Base-by-base conservation (phyloP, 23 red algal genomes). In the Gracilariopsis chorda region DNA sequence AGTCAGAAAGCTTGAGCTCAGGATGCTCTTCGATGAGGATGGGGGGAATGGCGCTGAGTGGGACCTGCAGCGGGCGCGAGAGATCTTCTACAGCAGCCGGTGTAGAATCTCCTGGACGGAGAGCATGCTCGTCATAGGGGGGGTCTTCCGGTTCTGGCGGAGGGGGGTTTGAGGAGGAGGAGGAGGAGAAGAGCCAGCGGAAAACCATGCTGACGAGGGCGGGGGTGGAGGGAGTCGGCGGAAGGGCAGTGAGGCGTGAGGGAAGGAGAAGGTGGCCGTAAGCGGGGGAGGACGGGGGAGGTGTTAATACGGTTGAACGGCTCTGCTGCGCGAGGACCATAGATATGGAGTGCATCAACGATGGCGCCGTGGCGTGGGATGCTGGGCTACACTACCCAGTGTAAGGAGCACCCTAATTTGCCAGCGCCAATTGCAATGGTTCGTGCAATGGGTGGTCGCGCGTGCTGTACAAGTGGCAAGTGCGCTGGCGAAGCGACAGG, bases 161-260 rank as follows among this genome's bases (percentile, higher is more conserved):
- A 1, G 10, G 39, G 2, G 63, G 24, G n/a, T 46, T 24, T 4
- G 48, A 64, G 19, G 65, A 29, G 7, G 25, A 33, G 2, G 68
- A 77, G 10, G 59, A 47, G 20, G 61, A 43, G 67, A 89, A 89
- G 25, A 89, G 70, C 85, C 85, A 89, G 34, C 85, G 85, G 56
- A 89, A 89, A n/a, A 89, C 85, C 85, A 89, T 89, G 49, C 8
- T 32, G 44, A 14, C 28, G 62, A 33, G 62, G 13, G 29, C 13
- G 14, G 62, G 62, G 75, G 25, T 35, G 51, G 47, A 46, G 41
- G 24, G 1, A 28, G 7, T 19, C 25, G 46, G 39, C 17, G 41
- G 73, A 53, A 20, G 49, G 49, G 49, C 49, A 20, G 49, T 14
- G 49, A 20, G 49, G 49, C 49, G 49, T 53, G 20, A 33, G 51